These are phyloP conservation scores for Trichocladium antarcticum DNA, from an alignment of 495 filamentous ascomycete species.

Conservation along the genomic window DNA sequence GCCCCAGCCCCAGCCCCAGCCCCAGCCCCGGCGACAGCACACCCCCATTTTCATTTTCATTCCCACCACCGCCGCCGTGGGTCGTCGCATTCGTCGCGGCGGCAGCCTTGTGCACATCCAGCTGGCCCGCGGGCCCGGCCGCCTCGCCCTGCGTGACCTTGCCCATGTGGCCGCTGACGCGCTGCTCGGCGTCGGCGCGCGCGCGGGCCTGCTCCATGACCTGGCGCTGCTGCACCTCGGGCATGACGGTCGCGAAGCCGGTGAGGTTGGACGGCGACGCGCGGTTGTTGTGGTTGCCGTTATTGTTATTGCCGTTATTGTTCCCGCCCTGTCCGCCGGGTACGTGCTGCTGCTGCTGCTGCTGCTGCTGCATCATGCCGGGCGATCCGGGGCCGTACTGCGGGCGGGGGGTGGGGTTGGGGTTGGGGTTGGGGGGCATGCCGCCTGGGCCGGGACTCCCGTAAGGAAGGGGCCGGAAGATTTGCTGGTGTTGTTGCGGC, in stretches of 20 bases:
- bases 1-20: too few relatives aligned
- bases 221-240: constrained; percentile 27
- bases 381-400: constrained; percentile 13
- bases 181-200: constrained; percentile 32
- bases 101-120: constrained; percentile 28
- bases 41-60: constrained; percentile 27
- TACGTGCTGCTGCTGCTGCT: too few relatives aligned
- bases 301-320: too few relatives aligned
- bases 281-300: too few relatives aligned
- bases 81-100: constrained; percentile 12
- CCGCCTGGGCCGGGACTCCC: constrained; percentile 13
- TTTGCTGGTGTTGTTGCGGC: constrained; percentile 26
- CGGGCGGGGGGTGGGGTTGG: constrained; percentile 19
- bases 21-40: too few relatives aligned
- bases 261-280: constrained; percentile 17
- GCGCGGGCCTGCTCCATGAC: constrained; percentile 39
- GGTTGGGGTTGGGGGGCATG: constrained; percentile 22
- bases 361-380: constrained; percentile 12
- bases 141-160: constrained; percentile 25
- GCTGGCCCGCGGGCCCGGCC: constrained; percentile 24
- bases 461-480: constrained; percentile 16
- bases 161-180: constrained; percentile 26
- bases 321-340: too few relatives aligned
- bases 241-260: constrained; percentile 31
- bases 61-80: too few relatives aligned